phyloP scores from a whole-genome alignment of 768 basidiomycete genomes.

The Mycena chlorophos region DNA sequence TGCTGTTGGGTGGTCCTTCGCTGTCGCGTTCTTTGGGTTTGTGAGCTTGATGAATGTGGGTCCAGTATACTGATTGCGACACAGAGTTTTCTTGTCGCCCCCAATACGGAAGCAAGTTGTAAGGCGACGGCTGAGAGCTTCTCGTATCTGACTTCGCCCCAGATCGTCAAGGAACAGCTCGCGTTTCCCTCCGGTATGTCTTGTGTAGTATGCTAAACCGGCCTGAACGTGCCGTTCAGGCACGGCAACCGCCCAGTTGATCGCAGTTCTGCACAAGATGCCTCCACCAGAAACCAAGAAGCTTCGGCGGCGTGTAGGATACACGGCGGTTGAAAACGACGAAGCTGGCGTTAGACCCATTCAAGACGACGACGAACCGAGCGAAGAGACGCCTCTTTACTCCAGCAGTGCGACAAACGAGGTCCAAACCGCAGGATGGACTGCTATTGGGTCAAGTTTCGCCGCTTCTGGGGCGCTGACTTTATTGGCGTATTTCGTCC shows the following conservation, averaged over 20 bases:
- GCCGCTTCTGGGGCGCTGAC: slow-evolving; percentile 71
- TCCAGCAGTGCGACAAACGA: slow-evolving; percentile 41
- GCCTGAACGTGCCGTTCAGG: slow-evolving; percentile 5
- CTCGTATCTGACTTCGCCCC: slow-evolving; percentile 6
- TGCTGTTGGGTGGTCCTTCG: slow-evolving; percentile 84
- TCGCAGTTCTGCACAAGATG: slow-evolving; percentile 81
- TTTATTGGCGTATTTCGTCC: slow-evolving; percentile 84
- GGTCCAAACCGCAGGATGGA: slow-evolving; percentile 73
- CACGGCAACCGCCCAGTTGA: slow-evolving; percentile 93
- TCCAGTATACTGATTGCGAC: slow-evolving; percentile 5
- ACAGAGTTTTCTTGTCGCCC: slow-evolving; percentile 91
- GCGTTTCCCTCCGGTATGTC: slow-evolving; percentile 80
- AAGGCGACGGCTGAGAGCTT: slow-evolving; percentile 2
- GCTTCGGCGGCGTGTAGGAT: slow-evolving; percentile 61
- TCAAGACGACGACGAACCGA: slow-evolving; percentile 32
- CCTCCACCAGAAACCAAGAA: slow-evolving; percentile 62
- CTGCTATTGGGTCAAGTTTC: slow-evolving; percentile 77
- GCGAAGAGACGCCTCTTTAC: slow-evolving; percentile 19
- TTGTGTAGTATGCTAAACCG: neutral
- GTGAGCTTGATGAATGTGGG: neutral
- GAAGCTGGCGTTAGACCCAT: slow-evolving; percentile 27
- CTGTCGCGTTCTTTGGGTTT: slow-evolving; percentile 91
- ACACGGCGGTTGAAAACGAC: slow-evolving; percentile 44
- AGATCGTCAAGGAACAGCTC: slow-evolving; percentile 94
- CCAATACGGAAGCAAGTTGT: slow-evolving; percentile 95